Base-by-base conservation (phyloP, 352 stramenopile species). In the Phytophthora fragariaefolia region DNA sequence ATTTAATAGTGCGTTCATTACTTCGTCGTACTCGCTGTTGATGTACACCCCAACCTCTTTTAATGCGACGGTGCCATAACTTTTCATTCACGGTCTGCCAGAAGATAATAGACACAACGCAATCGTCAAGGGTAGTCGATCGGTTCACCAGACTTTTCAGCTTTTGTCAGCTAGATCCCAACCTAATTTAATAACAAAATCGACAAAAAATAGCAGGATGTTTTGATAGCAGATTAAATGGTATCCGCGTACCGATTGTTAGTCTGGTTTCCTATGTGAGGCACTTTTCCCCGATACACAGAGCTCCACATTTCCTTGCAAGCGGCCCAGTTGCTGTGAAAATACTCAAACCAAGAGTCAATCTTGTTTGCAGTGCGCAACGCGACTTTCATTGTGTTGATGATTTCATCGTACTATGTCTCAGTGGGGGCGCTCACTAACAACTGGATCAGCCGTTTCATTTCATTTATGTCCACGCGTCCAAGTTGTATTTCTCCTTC, bases 371-470 rank as follows among this genome's bases (percentile, higher is more conserved):
- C 27, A 0, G 15, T 24, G 1, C 45, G 51, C n/a, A 63, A 20
- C n/a, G 53, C 60, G n/a, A 60, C 30, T 22, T 66, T 68, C 45
- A 62, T 58, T 0, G 51, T 18, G 0, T 8, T 17, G 17, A 63
- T 47, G 5, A 69, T n/a, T 2, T 69, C 47, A 10, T 52, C 38
- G 36, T 69, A 59, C 6, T 0, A 13, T 1, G 5, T 2, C 24
- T 66, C 42, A 0, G 28, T 50, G 7, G 49, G 22, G 3, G 49
- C 49, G 6, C 47, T 52, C 47, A 65, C 47, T 2, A 65, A n/a
- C 6, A 58, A 34, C 18, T 51, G 34, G 1, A 58, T 27, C 48
- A 65, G 20, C 0, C 36, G 10, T 24, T 65, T 58, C 47, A 65
- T 45, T 13, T 58, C 34, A 52, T 58, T 5, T 65, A 58, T 1